Base-by-base conservation (phyloP, 2,329 filamentous ascomycete genomes). In the Colletotrichum sp. region DNA sequence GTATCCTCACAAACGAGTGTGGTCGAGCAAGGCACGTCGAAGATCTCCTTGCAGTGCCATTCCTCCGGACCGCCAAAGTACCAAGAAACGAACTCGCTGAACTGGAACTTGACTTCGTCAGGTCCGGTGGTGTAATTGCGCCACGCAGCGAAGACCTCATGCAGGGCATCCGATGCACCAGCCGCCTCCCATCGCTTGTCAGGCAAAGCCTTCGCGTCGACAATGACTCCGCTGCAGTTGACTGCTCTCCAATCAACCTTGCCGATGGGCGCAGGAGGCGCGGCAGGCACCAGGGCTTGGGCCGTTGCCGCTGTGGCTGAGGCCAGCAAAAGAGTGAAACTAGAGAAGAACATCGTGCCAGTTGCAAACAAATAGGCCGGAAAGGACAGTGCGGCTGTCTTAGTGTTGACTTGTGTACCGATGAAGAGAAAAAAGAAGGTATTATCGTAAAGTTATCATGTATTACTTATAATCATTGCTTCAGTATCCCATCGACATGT, bases 1-100 rank as follows among this genome's bases (percentile, higher is more conserved):
- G 70, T 72, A n/a, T 22, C 70, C 15, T 72, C 19, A 16, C 70
- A 72, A 4, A n/a, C 7, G 4, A 72, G 19, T 1, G 70, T 19
- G 0, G 70, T 72, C 15, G 70, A 72, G 63, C 70, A 72, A 5
- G 70, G 70, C 52, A 60, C 70, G n/a, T 72, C 70, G 34, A 72
- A 39, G 4, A 72, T 36, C 32, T 72, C 25, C 8, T 64, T 30
- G 70, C 70, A 72, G 16, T 64, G 70, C 70, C 70, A 72, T 22
- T 22, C 22, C 70, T 72, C 70, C 1, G 70, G 70, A 1, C 70
- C 70, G 6, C 70, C 70, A 22, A 72, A 44, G 11, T 30, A 72
- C 70, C 70, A 72, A 1, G 70, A 72, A 4, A 28, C 70, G 16
- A 60, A 72, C 63, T 72, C 36, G 34, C 70, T 72, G 52, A 72